These are phyloP conservation scores for Creolimax fragrantissima DNA, from an alignment of 78 protist genomes.

Conservation along the genomic window DNA sequence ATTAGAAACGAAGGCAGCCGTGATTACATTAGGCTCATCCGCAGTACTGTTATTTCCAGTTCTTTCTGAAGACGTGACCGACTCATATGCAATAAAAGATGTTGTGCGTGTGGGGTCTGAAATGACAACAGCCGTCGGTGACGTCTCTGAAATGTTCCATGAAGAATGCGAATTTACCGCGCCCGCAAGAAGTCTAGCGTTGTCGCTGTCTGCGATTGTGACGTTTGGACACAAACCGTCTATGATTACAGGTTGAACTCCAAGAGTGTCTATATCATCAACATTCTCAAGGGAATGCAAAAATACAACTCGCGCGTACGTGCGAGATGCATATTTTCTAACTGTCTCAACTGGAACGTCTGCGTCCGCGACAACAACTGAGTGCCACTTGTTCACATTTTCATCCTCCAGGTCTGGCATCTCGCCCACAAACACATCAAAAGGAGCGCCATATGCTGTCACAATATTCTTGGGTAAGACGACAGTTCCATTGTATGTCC, in stretches of 20 bases:
- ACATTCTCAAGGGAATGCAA: background rate
- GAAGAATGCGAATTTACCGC: background rate
- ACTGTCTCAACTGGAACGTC: background rate
- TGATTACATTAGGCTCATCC: background rate
- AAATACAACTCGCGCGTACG: background rate
- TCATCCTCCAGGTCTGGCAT: too few species aligned
- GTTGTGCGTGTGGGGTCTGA: background rate
- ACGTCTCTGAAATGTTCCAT: background rate
- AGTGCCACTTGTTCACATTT: background rate
- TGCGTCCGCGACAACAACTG: background rate
- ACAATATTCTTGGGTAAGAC: background rate
- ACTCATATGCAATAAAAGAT: background rate
- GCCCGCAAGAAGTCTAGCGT: background rate
- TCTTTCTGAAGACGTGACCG: too few species aligned
- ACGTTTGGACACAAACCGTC: too few species aligned
- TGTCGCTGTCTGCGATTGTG: background rate
- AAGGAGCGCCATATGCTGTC: background rate
- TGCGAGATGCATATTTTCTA: background rate
- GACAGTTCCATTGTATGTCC: background rate
- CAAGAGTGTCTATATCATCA: background rate
- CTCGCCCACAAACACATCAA: background rate
- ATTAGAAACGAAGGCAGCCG: background rate
- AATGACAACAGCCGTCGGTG: background rate
- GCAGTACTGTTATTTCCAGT: too few species aligned
- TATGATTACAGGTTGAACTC: background rate